Conservation (phyloP, 1,284 basidiomycete species). For the Cryptococcus depauperatus region DNA sequence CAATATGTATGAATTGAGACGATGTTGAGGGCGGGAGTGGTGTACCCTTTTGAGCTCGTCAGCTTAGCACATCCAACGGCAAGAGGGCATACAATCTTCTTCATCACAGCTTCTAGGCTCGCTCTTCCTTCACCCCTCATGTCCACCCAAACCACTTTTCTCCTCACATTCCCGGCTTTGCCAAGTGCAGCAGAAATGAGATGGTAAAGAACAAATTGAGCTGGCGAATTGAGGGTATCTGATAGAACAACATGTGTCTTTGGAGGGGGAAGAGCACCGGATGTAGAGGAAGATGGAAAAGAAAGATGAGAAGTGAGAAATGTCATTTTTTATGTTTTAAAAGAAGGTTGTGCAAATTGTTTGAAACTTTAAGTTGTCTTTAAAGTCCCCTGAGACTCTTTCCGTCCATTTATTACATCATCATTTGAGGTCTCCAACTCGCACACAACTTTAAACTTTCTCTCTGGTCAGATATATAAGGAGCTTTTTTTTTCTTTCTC, state of each 20-base stretch:
- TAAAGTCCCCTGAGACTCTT: not conserved
- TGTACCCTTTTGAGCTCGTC: constrained; percentile 17
- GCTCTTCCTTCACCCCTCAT: constrained; percentile 28
- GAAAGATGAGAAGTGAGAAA: constrained; percentile 29
- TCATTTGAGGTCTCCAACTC: too few relatives aligned
- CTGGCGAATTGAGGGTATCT: constrained; percentile 37
- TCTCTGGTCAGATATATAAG: too few relatives aligned
- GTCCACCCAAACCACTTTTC: constrained; percentile 35
- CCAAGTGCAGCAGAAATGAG: constrained; percentile 26
- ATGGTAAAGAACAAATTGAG: constrained; percentile 37
- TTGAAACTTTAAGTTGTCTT: not conserved
- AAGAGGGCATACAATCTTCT: constrained; percentile 30
- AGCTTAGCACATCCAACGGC: not conserved
- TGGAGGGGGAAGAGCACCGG: constrained; percentile 31
- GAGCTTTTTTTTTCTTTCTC: too few relatives aligned
- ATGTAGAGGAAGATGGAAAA: constrained; percentile 18
- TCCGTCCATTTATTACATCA: not conserved
- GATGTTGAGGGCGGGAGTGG: constrained; percentile 16
- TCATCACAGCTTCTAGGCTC: constrained; percentile 29
- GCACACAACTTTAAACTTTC: too few relatives aligned
- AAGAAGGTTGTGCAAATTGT: not conserved
- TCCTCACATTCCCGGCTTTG: constrained; percentile 2
- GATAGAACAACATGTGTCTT: constrained; percentile 35
- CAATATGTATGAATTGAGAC: constrained; percentile 20
- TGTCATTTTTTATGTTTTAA: constrained; percentile 17